Evolutionary conservation across 2,329 filamentous ascomycete genomes (phyloP).

Genomic region (Fusarium nanum): DNA sequence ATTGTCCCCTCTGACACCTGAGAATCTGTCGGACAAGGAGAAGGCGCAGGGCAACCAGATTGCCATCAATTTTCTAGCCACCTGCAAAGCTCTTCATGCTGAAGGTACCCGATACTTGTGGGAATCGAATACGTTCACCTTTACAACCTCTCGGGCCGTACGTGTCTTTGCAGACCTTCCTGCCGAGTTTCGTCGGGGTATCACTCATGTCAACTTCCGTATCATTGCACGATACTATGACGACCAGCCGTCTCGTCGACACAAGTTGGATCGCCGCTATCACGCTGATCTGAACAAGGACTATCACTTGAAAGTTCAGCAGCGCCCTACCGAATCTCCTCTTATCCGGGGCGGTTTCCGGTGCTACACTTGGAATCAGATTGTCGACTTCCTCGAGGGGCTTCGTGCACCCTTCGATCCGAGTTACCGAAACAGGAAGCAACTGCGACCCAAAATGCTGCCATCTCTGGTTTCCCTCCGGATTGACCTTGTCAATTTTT

Average conservation of each 20-base stretch:
- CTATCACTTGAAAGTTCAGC: conserved; percentile 56
- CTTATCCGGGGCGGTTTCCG: conserved; percentile 64
- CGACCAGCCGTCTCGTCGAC: conserved; percentile 57
- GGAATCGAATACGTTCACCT: conserved; percentile 64
- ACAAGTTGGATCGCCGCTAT: conserved; percentile 57
- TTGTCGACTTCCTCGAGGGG: conserved; percentile 64
- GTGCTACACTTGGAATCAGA: conserved; percentile 66
- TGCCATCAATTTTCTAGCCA: conserved; percentile 64
- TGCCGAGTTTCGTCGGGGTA: conserved; percentile 55
- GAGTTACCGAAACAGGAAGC: conserved; percentile 49
- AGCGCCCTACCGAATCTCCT: conserved; percentile 58
- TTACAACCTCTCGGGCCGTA: conserved; percentile 64
- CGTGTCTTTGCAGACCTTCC: conserved; percentile 62
- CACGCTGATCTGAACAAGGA: conserved; percentile 58
- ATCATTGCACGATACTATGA: conserved; percentile 68
- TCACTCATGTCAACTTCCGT: conserved; percentile 62
- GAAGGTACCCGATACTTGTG: conserved; percentile 65
- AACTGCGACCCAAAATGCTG: conserved; percentile 57
- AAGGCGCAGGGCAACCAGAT: conserved; percentile 60
- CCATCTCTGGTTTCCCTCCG: conserved; percentile 61
- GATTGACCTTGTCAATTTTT: conserved; percentile 67
- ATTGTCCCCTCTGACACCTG: conserved; percentile 57
- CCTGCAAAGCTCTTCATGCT: conserved; percentile 61
- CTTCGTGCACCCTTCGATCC: conserved; percentile 64
- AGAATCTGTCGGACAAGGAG: conserved; percentile 59